These are phyloP conservation scores for Lasiodiplodia theobromae DNA, from an alignment of 2,329 filamentous ascomycete species.

Conservation along the genomic window DNA sequence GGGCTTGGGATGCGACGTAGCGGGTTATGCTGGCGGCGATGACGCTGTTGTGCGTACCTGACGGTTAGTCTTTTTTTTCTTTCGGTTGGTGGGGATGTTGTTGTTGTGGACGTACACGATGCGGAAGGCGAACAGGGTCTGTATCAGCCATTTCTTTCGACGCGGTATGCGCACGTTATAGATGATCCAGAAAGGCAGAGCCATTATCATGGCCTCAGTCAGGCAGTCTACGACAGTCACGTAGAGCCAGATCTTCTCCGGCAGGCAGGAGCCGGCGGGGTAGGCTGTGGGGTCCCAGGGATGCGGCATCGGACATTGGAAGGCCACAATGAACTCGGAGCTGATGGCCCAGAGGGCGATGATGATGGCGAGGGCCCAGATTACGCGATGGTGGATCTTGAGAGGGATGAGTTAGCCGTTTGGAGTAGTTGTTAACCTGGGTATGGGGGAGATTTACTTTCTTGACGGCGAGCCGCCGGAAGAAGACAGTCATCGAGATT, in stretches of 20 bases:
- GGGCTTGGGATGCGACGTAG: slow-evolving; percentile 13
- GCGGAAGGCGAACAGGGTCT: neutral
- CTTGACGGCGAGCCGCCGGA: slow-evolving; percentile 9
- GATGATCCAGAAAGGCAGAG: slow-evolving; percentile 16
- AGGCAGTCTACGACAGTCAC: slow-evolving; percentile 8
- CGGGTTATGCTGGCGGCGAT: slow-evolving; percentile 14
- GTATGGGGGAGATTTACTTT: neutral
- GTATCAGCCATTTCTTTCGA: neutral
- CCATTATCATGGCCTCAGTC: slow-evolving; percentile 12
- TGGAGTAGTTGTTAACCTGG: no score
- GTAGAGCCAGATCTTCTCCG: slow-evolving; percentile 14
- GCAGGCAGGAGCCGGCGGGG: slow-evolving; percentile 10
- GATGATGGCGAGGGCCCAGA: neutral
- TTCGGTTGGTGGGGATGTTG: neutral
- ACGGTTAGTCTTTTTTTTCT: neutral
- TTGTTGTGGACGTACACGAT: neutral
- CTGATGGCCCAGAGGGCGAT: neutral
- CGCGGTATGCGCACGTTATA: neutral
- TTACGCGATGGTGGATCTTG: slow-evolving; percentile 1
- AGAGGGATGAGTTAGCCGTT: neutral
- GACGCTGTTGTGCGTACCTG: neutral
- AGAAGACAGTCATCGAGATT: slow-evolving; percentile 15
- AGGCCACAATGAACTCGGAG: neutral
- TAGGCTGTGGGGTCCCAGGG: slow-evolving; percentile 12
- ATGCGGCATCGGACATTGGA: slow-evolving; percentile 13